Evolutionary conservation across 768 basidiomycete species (phyloP).

Genomic region (Hygrophorus pudorinus): DNA sequence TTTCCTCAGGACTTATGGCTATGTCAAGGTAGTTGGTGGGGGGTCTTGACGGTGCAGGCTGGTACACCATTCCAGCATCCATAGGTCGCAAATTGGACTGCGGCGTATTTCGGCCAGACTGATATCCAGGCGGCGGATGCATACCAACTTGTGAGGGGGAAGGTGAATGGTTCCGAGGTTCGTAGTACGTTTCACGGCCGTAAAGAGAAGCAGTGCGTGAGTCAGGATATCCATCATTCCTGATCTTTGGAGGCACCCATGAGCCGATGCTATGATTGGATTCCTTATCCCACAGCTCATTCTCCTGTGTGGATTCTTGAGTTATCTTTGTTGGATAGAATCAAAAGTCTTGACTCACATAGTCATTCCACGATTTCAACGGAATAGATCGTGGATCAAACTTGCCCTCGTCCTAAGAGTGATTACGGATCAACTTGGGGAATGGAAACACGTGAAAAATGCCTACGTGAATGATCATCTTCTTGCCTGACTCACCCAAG

Average conservation of each 20-base stretch:
- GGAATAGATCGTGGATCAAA: constrained; percentile 92
- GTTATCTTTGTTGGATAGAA: not conserved
- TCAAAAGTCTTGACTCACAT: constrained; percentile 39
- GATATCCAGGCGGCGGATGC: constrained; percentile 57
- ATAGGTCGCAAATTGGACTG: constrained; percentile 35
- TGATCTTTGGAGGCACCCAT: constrained; percentile 69
- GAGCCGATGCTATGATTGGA: constrained; percentile 93
- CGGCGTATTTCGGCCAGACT: constrained; percentile 71
- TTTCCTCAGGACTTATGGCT: constrained; percentile 48
- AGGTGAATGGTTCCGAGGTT: constrained; percentile 65
- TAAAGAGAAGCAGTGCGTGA: constrained; percentile 75
- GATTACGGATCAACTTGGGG: not conserved
- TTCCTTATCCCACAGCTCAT: constrained; percentile 96
- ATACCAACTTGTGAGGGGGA: constrained; percentile 59
- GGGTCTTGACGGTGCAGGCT: constrained; percentile 60
- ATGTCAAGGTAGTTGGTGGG: constrained; percentile 72
- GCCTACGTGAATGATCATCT: constrained; percentile 86
- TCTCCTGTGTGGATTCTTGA: constrained; percentile 44
- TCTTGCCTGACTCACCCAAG: constrained; percentile 90
- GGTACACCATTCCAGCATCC: constrained; percentile 36
- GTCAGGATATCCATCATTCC: constrained; percentile 67
- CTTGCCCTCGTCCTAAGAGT: constrained; percentile 83
- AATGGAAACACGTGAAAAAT: not conserved
- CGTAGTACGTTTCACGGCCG: constrained; percentile 82
- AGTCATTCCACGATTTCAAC: constrained; percentile 94